Percentiles rank a stretch among this genome's conserved stretches.
These are phyloP conservation scores for Tylopilus sp. DNA, from an alignment of 768 basidiomycete genomes.

Conservation along the genomic window DNA sequence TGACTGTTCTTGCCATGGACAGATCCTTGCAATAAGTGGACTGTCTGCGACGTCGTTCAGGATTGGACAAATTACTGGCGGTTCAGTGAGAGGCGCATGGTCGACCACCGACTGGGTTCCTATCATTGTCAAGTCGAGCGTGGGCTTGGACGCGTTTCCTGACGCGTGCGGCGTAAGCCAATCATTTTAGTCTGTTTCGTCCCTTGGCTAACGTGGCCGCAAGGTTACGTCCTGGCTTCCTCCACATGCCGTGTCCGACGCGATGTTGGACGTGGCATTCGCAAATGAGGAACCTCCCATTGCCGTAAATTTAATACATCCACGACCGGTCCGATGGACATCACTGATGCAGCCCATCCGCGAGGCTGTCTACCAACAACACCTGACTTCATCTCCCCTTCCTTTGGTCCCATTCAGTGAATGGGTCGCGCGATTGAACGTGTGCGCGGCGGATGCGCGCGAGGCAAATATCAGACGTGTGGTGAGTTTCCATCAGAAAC, in stretches of 20 bases:
- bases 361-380: constrained; percentile 10
- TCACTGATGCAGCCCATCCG: constrained; percentile 24
- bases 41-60: constrained; percentile 33
- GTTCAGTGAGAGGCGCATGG: constrained; percentile 35
- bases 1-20: neutral
- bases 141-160: constrained; percentile 30
- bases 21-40: constrained; percentile 33
- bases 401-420: constrained; percentile 28
- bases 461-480: constrained; percentile 28
- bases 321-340: constrained; percentile 28
- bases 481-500: constrained; percentile 25
- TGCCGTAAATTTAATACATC: constrained; percentile 34
- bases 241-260: constrained; percentile 22
- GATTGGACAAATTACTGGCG: constrained; percentile 38
- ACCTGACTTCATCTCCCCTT: constrained; percentile 16
- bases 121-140: constrained; percentile 34
- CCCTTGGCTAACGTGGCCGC: neutral
- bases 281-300: constrained; percentile 13
- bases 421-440: constrained; percentile 31
- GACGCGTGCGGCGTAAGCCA: constrained; percentile 28
- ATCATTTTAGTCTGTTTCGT: neutral
- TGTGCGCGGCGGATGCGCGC: constrained; percentile 2
- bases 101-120: constrained; percentile 37
- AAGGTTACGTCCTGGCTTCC: constrained; percentile 32
- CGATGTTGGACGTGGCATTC: constrained; percentile 30